Evolutionary conservation across 257 asterid species (phyloP), one percentile per base, ranked within the genome.

Genomic region (Jacaranda mimosifolia): DNA sequence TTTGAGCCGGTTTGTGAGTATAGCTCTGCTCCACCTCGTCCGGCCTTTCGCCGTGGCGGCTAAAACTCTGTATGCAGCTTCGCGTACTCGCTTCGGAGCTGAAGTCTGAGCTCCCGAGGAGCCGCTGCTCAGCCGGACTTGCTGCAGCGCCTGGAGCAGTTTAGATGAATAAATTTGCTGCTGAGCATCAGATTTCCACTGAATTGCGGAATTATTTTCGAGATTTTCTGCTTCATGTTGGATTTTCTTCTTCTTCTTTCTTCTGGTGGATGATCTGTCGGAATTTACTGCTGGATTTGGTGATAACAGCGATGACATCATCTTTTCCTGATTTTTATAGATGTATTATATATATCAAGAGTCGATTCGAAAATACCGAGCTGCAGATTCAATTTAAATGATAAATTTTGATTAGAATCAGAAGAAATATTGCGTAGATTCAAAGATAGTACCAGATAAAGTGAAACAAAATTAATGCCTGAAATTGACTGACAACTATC

Each of bases 1-100:
- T 85, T 89, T 94, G 49, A 94, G 85, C 81, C 94, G 84, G 73
- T 67, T 91, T 43, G 91, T 86, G 65, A 94, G 85, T 21, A 94
- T 90, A 13, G 98, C 98, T 45, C 94, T 89, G 97, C 99, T 94
- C 99, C 99, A 94, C 73, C 96, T 75, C 15, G 96, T 83, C 68
- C 96, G 85, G 65, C 99, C 99, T 56, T 76, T 91, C 4, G 99
- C 99, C 42, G 98, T 81, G 56, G 88, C 91, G 43, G 99, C 99
- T 39, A 94, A 70, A 0, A 79, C 93, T 55, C 91, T 76, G 77
- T 94, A 86, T 40, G 99, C 99, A 1, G 95, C 98, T 52, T 92
- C 98, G 40, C 91, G 88, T 73, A 94, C 94, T 14, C 88, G 84
- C 69, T 74, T 85, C 75, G 92, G 85, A 45, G 86, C 85, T 55